A percentile compares a stretch with the other conserved stretches of the same genome.
Conservation (phyloP, 1,284 basidiomycete genomes). For the Vanrija pseudolonga region DNA sequence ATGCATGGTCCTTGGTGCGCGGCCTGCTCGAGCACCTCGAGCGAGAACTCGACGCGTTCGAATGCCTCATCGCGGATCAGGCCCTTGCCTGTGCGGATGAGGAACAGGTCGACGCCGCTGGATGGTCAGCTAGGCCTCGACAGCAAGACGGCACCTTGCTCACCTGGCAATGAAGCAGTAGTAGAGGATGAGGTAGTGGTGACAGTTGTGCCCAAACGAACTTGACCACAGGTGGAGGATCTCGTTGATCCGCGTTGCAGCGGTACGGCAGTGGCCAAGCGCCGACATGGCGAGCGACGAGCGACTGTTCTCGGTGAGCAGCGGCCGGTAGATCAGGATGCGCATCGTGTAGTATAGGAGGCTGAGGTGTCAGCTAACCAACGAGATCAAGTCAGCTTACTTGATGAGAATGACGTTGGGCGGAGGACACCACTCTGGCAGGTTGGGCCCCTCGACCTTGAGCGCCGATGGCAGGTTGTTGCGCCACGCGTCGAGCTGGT, state of each 20-base stretch:
- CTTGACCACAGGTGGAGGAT: conserved; percentile 12
- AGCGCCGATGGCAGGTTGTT: conserved; percentile 1
- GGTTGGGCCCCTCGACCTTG: conserved; percentile 1
- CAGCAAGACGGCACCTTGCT: background rate
- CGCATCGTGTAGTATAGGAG: conserved; percentile 12
- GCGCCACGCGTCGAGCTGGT: conserved; percentile 3
- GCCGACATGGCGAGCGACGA: conserved; percentile 6
- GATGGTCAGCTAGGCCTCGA: background rate
- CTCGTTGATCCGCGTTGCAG: conserved; percentile 8
- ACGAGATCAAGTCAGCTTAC: background rate
- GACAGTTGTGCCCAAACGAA: conserved; percentile 11
- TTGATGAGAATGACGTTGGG: conserved; percentile 11
- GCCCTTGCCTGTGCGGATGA: conserved; percentile 21
- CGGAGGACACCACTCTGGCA: conserved; percentile 1
- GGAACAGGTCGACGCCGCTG: conserved; percentile 13
- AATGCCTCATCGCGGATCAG: conserved; percentile 15
- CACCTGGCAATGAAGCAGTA: conserved; percentile 12
- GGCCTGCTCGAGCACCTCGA: conserved; percentile 15
- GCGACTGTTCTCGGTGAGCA: conserved; percentile 6
- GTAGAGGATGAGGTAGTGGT: conserved; percentile 16
- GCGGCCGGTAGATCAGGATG: conserved; percentile 17
- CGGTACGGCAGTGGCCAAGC: conserved; percentile 10
- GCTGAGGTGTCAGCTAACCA: background rate
- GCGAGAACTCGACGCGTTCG: conserved; percentile 13
- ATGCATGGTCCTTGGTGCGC: conserved; percentile 16